Conservation (phyloP, 805 yeast species). For the Cyberlindnera euphorbiiphila region DNA sequence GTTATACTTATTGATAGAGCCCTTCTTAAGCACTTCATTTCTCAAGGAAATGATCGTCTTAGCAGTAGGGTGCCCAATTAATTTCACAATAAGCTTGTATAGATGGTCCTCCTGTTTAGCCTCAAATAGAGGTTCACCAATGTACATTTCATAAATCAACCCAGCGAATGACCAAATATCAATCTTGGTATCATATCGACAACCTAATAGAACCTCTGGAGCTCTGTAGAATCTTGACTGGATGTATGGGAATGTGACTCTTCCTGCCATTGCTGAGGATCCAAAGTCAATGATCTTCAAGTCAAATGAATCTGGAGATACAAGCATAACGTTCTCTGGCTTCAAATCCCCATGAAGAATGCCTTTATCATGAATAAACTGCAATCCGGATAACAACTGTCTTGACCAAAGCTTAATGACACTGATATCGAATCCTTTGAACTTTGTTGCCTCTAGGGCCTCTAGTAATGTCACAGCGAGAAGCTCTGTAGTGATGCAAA, state of each 20-base stretch:
- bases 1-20: conserved; percentile 31
- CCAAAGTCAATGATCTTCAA: conserved; percentile 84
- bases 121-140: conserved; percentile 82
- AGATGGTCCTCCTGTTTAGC: conserved; percentile 82
- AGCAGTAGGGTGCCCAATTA: conserved; percentile 78
- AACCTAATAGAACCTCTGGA: conserved; percentile 71
- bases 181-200: conserved; percentile 71
- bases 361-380: conserved; percentile 49
- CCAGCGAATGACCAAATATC: conserved; percentile 94
- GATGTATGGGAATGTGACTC: conserved; percentile 75
- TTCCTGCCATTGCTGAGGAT: conserved; percentile 54
- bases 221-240: conserved; percentile 81
- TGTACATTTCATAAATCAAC: conserved; percentile 81
- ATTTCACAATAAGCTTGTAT: conserved; percentile 63
- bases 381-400: conserved; percentile 57
- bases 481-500: conserved; percentile 76
- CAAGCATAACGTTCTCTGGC: conserved; percentile 76
- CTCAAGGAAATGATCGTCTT: conserved; percentile 38
- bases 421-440: conserved; percentile 43
- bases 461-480: conserved; percentile 66
- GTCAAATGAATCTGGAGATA: conserved; percentile 38
- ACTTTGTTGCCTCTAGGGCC: conserved; percentile 44
- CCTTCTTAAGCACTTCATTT: conserved; percentile 33
- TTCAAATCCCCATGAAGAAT: conserved; percentile 84
- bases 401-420: conserved; percentile 43